Evolutionary conservation across 2,329 filamentous ascomycete species (phyloP), one percentile per base, ranked within the genome.

Genomic region (Sclerotinia spermophila): DNA sequence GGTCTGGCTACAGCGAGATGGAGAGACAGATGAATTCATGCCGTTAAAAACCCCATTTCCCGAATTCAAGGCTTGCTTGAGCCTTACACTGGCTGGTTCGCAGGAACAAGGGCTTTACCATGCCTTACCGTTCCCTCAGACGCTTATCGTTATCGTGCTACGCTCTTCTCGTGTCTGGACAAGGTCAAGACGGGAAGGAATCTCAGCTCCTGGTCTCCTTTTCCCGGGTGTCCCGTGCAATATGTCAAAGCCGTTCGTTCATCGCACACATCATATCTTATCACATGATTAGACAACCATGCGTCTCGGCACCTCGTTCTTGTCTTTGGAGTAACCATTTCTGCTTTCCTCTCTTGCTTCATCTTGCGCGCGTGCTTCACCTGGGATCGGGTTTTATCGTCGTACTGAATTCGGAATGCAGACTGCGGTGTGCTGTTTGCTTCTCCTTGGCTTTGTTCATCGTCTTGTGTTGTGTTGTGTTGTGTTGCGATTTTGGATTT

Each of bases 131-230:
- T 65, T 58, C 33, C 21, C 5, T n/a, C 38, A 10, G 24, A 65
- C n/a, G 33, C 44, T 65, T 65, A 65, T 53, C 61, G 30, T 53
- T 65, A 65, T 51, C 61, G 45, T 65, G 45, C 24, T 10, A 65
- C 44, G 24, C 21, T 51, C 44, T 51, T 35, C 17, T 40, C n/a
- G 17, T 38, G 10, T 48, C 33, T 53, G 27, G n/a, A 30, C n/a
- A 65, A n/a, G 33, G 45, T 27, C 33, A 40, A 27, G 30, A 21
- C 21, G 30, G 27, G 11, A 17, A 35, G 30, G 13, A 10, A 64
- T 35, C n/a, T 38, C 44, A 51, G 7, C 27, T 64, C n/a, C 24
- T 64, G 21, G 33, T 10, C n/a, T 44, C 58, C n/a, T 4, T 33
- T 45, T 27, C 27, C 30, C 15, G 17, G 48, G 48, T 3, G 17